Percentiles rank a stretch among this genome's conserved stretches.
These are phyloP conservation scores for Rhodotorula sp. DNA, from an alignment of 1,284 basidiomycete species.

Conservation along the genomic window DNA sequence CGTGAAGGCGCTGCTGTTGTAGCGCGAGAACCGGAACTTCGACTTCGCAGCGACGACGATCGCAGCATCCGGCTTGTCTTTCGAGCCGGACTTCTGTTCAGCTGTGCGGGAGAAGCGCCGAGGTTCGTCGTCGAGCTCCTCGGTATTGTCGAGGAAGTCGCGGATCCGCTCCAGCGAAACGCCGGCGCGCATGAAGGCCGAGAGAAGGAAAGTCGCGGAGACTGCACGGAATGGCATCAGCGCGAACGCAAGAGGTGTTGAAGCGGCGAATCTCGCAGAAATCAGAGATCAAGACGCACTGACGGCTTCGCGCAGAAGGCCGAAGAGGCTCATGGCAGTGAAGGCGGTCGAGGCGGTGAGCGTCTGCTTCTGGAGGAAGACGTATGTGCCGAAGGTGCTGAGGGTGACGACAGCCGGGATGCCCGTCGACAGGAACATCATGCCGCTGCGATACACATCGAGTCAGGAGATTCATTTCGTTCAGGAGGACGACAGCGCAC, in stretches of 20 bases:
- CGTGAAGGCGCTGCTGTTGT: conserved; percentile 9
- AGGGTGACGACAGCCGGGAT: conserved; percentile 34
- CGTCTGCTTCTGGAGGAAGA: conserved; percentile 27
- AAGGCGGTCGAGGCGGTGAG: conserved; percentile 38
- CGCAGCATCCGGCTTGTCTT: neutral
- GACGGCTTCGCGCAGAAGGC: conserved; percentile 36
- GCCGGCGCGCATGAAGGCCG: conserved; percentile 39
- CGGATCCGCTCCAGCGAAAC: conserved; percentile 39
- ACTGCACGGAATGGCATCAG: conserved; percentile 4
- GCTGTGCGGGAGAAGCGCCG: neutral
- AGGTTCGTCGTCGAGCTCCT: conserved; percentile 35
- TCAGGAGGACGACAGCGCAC: neutral
- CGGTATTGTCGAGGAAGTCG: conserved; percentile 31
- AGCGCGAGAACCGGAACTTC: conserved; percentile 23
- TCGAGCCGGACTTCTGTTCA: too few species aligned
- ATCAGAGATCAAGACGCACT: conserved; percentile 18
- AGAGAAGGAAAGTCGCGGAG: conserved; percentile 37
- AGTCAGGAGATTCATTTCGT: neutral
- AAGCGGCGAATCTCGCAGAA: too few species aligned
- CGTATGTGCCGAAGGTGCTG: conserved; percentile 32
- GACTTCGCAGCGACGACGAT: conserved; percentile 14
- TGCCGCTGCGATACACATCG: conserved; percentile 1
- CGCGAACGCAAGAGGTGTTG: neutral
- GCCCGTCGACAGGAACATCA: conserved; percentile 40
- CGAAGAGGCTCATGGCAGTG: conserved; percentile 37